Evolutionary conservation across 1,284 basidiomycete species (phyloP).

Genomic region (Ceratobasidium sp.): DNA sequence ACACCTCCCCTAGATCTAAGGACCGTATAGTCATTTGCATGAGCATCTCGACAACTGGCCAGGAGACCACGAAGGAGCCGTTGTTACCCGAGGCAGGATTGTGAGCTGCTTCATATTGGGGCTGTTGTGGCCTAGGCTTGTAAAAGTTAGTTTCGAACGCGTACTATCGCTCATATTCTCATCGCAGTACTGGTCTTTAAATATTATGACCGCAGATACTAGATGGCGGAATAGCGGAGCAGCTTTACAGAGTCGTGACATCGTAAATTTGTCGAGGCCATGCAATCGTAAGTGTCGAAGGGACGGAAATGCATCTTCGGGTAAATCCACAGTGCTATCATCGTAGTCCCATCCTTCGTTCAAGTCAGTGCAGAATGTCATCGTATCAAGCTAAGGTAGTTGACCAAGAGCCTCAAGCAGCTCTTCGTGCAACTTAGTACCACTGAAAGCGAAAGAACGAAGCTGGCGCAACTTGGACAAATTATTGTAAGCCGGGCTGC

Average conservation of each 20-base stretch:
- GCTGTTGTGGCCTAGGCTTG: background rate
- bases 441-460: background rate
- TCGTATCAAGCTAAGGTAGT: background rate
- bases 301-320: background rate
- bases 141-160: background rate
- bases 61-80: background rate
- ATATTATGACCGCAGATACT: background rate
- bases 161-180: background rate
- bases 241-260: background rate
- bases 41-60: background rate
- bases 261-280: background rate
- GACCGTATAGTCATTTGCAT: background rate
- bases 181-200: background rate
- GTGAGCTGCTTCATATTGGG: background rate
- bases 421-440: background rate
- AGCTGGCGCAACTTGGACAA: background rate
- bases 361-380: background rate
- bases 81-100: background rate
- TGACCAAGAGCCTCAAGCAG: background rate
- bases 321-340: background rate
- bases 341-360: background rate
- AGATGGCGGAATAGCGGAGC: background rate
- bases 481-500: background rate
- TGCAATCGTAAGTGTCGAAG: background rate
- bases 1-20: background rate